Conservation (phyloP, 106 monocot species). For the Platanthera zijinensis region DNA sequence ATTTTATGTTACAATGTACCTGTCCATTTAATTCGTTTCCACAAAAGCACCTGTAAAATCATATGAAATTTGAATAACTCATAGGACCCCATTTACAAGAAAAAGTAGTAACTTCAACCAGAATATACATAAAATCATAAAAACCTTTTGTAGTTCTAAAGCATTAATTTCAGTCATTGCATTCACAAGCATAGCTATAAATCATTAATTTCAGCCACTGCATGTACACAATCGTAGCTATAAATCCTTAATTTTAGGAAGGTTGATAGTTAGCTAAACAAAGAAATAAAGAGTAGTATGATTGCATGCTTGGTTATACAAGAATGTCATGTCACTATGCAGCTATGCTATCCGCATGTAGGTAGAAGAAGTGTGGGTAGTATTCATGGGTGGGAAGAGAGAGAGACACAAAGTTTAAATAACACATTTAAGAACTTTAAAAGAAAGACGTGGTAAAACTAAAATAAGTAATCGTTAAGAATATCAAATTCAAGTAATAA, state of each 20-base stretch:
- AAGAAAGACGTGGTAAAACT: background rate
- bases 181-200: background rate
- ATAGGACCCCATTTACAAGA: background rate
- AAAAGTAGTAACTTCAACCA: background rate
- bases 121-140: background rate
- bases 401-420: background rate
- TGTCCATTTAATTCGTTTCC: constrained; percentile 36
- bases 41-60: constrained; percentile 41
- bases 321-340: background rate
- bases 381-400: background rate
- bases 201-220: background rate
- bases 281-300: background rate
- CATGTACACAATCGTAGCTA: no score
- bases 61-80: constrained; percentile 4
- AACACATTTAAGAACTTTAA: background rate
- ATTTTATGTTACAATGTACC: constrained; percentile 19
- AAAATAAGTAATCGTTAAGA: background rate
- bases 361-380: background rate
- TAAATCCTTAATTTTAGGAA: background rate
- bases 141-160: background rate
- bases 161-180: background rate
- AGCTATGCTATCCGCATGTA: background rate
- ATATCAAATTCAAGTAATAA: background rate
- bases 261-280: background rate
- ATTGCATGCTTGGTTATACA: background rate